A percentile compares a stretch with the other conserved stretches of the same genome.
Evolutionary conservation across 495 filamentous ascomycete species (phyloP).

Genomic region (Hypoxylon perforatum): DNA sequence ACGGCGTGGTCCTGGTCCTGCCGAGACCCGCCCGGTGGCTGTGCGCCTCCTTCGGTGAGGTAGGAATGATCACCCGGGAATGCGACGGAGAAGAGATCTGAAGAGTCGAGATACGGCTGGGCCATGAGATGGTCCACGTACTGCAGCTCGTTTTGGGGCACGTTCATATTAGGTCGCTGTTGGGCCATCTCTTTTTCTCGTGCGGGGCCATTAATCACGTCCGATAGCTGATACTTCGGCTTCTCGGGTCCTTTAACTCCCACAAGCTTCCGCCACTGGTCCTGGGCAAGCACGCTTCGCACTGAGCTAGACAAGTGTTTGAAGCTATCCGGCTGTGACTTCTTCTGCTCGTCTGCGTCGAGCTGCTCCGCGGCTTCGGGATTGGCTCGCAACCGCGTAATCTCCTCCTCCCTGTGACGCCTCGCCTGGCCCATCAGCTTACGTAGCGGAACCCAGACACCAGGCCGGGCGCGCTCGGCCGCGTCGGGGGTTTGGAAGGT

Average conservation of each 20-base stretch:
- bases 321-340: slow-evolving; percentile 49
- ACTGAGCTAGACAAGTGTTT: slow-evolving; percentile 51
- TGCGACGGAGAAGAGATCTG: slow-evolving; percentile 39
- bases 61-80: slow-evolving; percentile 30
- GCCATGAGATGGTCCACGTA: slow-evolving; percentile 50
- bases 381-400: slow-evolving; percentile 52
- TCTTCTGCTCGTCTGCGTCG: slow-evolving; percentile 52
- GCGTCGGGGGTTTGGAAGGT: slow-evolving; percentile 67
- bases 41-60: slow-evolving; percentile 27
- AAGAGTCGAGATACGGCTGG: slow-evolving; percentile 47
- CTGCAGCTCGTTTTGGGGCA: slow-evolving; percentile 31
- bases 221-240: slow-evolving; percentile 2
- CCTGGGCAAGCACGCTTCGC: slow-evolving; percentile 48
- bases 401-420: slow-evolving; percentile 63
- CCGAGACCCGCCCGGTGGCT: slow-evolving; percentile 20
- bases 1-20: slow-evolving; percentile 12
- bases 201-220: slow-evolving; percentile 7
- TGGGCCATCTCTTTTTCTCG: slow-evolving; percentile 12
- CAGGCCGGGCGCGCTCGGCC: slow-evolving; percentile 66
- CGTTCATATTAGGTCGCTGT: slow-evolving; percentile 7
- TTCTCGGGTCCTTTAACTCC: slow-evolving; percentile 46
- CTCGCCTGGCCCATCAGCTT: slow-evolving; percentile 77
- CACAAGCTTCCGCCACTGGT: slow-evolving; percentile 59
- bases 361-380: slow-evolving; percentile 55
- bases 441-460: slow-evolving; percentile 78